Conservation (phyloP, 2,329 filamentous ascomycete genomes). For the Cryphonectria parasitica region DNA sequence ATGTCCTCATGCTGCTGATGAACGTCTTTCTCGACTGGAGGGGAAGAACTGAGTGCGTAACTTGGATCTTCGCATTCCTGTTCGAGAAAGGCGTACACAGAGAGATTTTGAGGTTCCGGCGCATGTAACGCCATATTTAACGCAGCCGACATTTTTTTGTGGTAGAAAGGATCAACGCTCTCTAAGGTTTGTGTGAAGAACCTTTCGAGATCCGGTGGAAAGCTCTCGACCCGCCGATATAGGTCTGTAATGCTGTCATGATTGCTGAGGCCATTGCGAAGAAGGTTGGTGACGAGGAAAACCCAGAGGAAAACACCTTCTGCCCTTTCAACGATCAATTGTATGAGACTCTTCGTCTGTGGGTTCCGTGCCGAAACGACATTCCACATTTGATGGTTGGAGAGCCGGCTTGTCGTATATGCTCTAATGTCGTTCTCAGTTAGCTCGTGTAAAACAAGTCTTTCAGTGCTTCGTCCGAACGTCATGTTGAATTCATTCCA, state of each 20-base stretch:
- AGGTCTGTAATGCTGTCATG: background rate
- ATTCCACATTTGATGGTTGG: background rate
- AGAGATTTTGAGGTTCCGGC: background rate
- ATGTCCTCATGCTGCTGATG: background rate
- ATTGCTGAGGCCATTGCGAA: slow-evolving; percentile 11
- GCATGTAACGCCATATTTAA: background rate
- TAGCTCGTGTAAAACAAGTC: slow-evolving; percentile 6
- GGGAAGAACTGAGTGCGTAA: background rate
- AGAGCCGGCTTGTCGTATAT: background rate
- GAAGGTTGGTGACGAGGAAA: slow-evolving; percentile 5
- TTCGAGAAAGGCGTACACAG: slow-evolving; percentile 2
- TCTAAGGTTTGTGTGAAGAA: slow-evolving; percentile 11
- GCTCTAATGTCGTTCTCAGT: background rate
- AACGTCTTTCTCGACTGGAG: background rate
- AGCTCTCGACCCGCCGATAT: background rate
- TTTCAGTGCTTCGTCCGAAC: background rate
- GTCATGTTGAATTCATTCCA: slow-evolving; percentile 14
- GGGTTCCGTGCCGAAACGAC: background rate
- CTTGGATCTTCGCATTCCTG: background rate
- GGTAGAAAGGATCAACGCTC: slow-evolving; percentile 10
- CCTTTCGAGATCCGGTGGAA: slow-evolving; percentile 2
- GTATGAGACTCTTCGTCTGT: background rate
- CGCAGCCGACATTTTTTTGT: slow-evolving; percentile 11
- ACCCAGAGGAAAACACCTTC: slow-evolving; percentile 20
- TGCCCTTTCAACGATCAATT: background rate